These are phyloP conservation scores for Petrea volubilis DNA, from an alignment of 257 asterid species.

Conservation along the genomic window DNA sequence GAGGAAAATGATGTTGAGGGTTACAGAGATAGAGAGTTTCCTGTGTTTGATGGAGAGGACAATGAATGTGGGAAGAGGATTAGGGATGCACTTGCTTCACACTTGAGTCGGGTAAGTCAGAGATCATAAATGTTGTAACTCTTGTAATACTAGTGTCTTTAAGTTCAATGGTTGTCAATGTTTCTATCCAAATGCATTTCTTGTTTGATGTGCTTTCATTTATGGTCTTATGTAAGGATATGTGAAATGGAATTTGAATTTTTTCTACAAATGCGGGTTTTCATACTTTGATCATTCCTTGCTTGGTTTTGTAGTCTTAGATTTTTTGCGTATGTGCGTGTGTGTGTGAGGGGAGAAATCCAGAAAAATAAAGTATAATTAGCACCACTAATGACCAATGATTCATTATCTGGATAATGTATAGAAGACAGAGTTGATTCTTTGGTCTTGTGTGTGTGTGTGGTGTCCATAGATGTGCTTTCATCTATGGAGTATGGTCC, in stretches of 20 bases:
- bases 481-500: background rate
- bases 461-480: too few species aligned
- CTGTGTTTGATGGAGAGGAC: slow-evolving; percentile 53
- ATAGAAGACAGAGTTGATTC: too few species aligned
- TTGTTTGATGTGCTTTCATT: background rate
- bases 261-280: background rate
- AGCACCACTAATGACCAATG: background rate
- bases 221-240: background rate
- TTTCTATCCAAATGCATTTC: slow-evolving; percentile 25
- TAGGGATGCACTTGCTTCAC: slow-evolving; percentile 77
- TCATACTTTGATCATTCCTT: background rate
- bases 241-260: background rate
- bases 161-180: slow-evolving; percentile 10
- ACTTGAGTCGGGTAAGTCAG: slow-evolving; percentile 64
- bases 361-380: background rate
- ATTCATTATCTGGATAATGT: slow-evolving; percentile 3
- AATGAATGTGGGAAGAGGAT: slow-evolving; percentile 61
- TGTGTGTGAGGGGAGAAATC: background rate
- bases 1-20: slow-evolving; percentile 48
- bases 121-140: slow-evolving; percentile 40
- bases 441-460: too few species aligned
- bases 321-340: too few species aligned
- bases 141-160: slow-evolving; percentile 5
- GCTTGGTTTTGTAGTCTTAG: background rate
- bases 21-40: slow-evolving; percentile 35